A percentile compares a stretch with the other conserved stretches of the same genome.
Evolutionary conservation across 352 stramenopile species (phyloP).

Genomic region (Pelagophyceae sp.): DNA sequence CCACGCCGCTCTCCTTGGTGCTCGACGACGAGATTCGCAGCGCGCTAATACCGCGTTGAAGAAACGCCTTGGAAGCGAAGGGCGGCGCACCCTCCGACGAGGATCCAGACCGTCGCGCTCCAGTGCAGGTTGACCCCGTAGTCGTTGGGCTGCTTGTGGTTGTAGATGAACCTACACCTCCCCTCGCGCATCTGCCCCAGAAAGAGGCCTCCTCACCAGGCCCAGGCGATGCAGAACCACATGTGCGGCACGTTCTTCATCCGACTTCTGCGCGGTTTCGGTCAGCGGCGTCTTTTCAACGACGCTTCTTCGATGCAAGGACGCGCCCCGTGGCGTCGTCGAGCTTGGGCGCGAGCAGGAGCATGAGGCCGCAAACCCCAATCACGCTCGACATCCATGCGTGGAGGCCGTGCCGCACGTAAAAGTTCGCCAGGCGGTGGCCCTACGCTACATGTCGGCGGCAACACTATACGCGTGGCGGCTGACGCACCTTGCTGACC

Average conservation of each 20-base stretch:
- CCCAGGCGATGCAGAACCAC: not conserved
- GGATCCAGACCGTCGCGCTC: not conserved
- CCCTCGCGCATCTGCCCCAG: not conserved
- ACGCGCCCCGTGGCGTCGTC: not conserved
- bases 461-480: not conserved
- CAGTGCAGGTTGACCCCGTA: slow-evolving; percentile 12
- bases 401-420: slow-evolving; percentile 16
- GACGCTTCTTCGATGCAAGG: not conserved
- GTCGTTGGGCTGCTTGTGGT: slow-evolving; percentile 19
- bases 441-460: not conserved
- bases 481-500: not conserved
- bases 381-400: slow-evolving; percentile 13
- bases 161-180: slow-evolving; percentile 12
- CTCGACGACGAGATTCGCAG: not conserved
- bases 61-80: too few species aligned
- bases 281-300: not conserved
- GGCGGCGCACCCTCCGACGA: not conserved
- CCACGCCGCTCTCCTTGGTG: not conserved
- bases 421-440: not conserved
- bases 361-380: not conserved
- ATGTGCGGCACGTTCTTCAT: not conserved
- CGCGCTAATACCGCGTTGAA: not conserved
- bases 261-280: not conserved
- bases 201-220: not conserved
- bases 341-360: not conserved